phyloP scores from a whole-genome alignment of 2,329 filamentous ascomycete genomes.

The Aspergillus bombycis region DNA sequence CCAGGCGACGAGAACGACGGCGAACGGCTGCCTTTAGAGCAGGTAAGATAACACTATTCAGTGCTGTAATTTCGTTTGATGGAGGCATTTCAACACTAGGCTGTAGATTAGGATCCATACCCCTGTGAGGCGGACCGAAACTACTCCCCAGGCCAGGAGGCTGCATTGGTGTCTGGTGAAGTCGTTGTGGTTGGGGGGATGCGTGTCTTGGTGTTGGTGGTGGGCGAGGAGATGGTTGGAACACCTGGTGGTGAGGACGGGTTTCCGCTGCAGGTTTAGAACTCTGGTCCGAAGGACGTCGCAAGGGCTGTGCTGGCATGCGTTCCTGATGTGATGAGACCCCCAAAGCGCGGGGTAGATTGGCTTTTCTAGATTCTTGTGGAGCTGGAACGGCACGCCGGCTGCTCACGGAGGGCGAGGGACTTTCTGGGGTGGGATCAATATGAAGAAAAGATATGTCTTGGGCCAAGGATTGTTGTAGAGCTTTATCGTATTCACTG shows the following conservation, averaged over 20 bases:
- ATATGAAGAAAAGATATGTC: constrained; percentile 46
- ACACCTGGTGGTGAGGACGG: constrained; percentile 12
- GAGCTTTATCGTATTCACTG: constrained; percentile 45
- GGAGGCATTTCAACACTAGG: constrained; percentile 23
- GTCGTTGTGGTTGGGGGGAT: constrained; percentile 47
- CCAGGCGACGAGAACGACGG: constrained; percentile 66
- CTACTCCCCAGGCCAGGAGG: constrained; percentile 11
- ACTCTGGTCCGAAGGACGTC: constrained; percentile 20
- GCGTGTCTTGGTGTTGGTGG: constrained; percentile 59
- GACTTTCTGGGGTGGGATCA: constrained; percentile 28
- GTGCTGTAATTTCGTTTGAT: constrained; percentile 73
- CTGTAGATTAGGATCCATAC: constrained; percentile 13
- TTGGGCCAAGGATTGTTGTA: constrained; percentile 46
- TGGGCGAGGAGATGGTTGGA: constrained; percentile 24
- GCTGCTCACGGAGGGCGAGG: constrained; percentile 19
- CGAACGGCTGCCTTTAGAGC: constrained; percentile 89
- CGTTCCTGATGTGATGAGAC: constrained; percentile 38
- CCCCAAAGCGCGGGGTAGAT: constrained; percentile 33
- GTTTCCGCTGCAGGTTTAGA: constrained; percentile 14
- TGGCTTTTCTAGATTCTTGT: constrained; percentile 29
- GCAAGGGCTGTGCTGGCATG: constrained; percentile 24
- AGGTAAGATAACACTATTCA: constrained; percentile 89
- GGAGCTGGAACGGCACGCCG: constrained; percentile 17
- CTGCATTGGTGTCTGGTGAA: constrained; percentile 14
- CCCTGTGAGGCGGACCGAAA: constrained; percentile 15